Conservation (phyloP, 768 basidiomycete genomes). For the Rhodotorula graminis region DNA sequence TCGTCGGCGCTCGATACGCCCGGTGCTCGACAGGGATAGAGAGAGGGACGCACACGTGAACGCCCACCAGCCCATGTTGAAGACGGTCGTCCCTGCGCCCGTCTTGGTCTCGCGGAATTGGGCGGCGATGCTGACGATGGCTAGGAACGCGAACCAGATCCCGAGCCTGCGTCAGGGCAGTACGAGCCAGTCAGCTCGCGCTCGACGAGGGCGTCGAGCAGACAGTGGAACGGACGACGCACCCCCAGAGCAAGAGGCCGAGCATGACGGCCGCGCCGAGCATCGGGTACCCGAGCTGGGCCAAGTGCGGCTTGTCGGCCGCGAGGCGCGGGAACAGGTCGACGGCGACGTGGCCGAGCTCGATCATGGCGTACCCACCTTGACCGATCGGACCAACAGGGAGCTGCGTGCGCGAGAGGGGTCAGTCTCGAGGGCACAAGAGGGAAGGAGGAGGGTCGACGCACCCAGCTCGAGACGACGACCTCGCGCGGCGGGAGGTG, state of each 20-base stretch:
- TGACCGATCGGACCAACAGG: slow-evolving; percentile 41
- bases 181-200: no score
- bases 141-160: slow-evolving; percentile 42
- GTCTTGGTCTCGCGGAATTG: slow-evolving; percentile 2
- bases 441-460: not conserved
- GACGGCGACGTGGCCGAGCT: slow-evolving; percentile 35
- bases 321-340: slow-evolving; percentile 36
- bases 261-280: slow-evolving; percentile 34
- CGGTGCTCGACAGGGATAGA: slow-evolving; percentile 7
- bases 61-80: slow-evolving; percentile 39
- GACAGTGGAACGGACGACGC: not conserved
- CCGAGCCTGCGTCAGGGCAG: slow-evolving; percentile 20
- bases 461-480: slow-evolving; percentile 33
- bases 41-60: not conserved
- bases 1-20: slow-evolving; percentile 36
- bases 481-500: slow-evolving; percentile 41
- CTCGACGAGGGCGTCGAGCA: no score
- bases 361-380: slow-evolving; percentile 38
- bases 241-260: slow-evolving; percentile 40
- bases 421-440: not conserved
- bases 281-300: slow-evolving; percentile 18
- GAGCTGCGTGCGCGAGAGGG: not conserved
- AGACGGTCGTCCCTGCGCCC: slow-evolving; percentile 9
- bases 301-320: slow-evolving; percentile 8
- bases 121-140: slow-evolving; percentile 23